A percentile compares a stretch with the other conserved stretches of the same genome.
These are phyloP conservation scores for Rhizopogon roseolus DNA, from an alignment of 768 basidiomycete genomes.

Conservation along the genomic window DNA sequence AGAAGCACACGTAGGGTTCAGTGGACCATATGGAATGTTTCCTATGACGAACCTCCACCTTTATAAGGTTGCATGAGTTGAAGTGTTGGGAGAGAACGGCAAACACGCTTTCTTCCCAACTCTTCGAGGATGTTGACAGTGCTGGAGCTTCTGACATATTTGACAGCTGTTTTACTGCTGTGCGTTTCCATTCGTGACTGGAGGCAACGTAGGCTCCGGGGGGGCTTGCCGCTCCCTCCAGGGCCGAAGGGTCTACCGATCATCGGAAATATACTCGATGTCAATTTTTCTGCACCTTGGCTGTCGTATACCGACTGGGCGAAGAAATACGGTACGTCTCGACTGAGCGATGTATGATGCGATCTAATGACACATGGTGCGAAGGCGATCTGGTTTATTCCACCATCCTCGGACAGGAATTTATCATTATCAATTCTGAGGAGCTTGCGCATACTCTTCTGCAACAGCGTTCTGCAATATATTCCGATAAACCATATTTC, in stretches of 20 bases:
- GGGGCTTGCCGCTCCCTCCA: conserved; percentile 35
- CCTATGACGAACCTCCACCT: no score
- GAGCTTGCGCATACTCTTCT: conserved; percentile 18
- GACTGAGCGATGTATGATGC: background rate
- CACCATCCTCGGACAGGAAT: conserved; percentile 22
- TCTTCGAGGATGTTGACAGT: background rate
- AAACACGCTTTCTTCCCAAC: background rate
- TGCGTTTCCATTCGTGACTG: conserved; percentile 2
- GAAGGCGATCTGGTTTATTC: conserved; percentile 20
- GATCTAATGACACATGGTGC: background rate
- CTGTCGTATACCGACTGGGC: conserved; percentile 30
- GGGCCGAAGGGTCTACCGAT: conserved; percentile 46
- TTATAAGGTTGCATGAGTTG: background rate
- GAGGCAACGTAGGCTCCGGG: conserved; percentile 8
- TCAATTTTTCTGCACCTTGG: conserved; percentile 23
- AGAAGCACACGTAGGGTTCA: no score
- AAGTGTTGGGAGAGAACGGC: background rate
- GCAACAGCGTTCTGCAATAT: conserved; percentile 20
- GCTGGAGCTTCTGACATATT: background rate
- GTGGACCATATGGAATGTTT: no score
- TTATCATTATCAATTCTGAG: conserved; percentile 20
- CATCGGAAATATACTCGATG: conserved; percentile 16
- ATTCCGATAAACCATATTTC: conserved; percentile 22
- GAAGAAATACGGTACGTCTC: conserved; percentile 22
- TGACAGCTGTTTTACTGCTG: background rate